Evolutionary conservation across 176 grass and related monocot species (phyloP).

Genomic region (Bothriochloa decipiens): DNA sequence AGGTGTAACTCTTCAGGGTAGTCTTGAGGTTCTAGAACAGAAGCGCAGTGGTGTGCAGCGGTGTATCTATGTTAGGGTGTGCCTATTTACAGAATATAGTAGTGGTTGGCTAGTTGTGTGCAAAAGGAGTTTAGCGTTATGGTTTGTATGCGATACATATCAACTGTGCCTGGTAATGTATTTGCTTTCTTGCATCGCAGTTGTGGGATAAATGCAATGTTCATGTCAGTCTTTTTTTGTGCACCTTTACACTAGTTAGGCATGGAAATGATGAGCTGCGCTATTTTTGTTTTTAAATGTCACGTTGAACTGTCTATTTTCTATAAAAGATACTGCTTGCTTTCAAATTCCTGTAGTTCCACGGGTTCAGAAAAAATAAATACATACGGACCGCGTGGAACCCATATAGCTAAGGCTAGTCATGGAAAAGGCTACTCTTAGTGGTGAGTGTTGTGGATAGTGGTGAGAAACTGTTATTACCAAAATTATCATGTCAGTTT

Average conservation of each 20-base stretch:
- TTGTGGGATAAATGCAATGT: slow-evolving; percentile 16
- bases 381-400: too few relatives aligned
- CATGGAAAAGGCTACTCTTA: too few relatives aligned
- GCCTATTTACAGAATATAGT: slow-evolving; percentile 43
- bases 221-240: background rate
- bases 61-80: slow-evolving; percentile 55
- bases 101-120: slow-evolving; percentile 42
- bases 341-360: background rate
- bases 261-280: background rate
- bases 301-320: background rate
- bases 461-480: too few relatives aligned
- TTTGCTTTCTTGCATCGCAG: slow-evolving; percentile 26
- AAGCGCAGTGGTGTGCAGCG: slow-evolving; percentile 45
- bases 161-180: slow-evolving; percentile 52
- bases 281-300: background rate
- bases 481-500: too few relatives aligned
- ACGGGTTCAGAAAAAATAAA: too few relatives aligned
- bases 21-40: slow-evolving; percentile 45
- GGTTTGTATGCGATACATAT: slow-evolving; percentile 48
- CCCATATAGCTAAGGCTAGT: background rate
- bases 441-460: too few relatives aligned
- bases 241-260: background rate
- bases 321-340: too few relatives aligned
- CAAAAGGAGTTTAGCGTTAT: slow-evolving; percentile 33
- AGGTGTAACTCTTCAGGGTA: slow-evolving; percentile 47